Base-by-base conservation (phyloP, 805 yeast species). In the Soucietia sequanensis region DNA sequence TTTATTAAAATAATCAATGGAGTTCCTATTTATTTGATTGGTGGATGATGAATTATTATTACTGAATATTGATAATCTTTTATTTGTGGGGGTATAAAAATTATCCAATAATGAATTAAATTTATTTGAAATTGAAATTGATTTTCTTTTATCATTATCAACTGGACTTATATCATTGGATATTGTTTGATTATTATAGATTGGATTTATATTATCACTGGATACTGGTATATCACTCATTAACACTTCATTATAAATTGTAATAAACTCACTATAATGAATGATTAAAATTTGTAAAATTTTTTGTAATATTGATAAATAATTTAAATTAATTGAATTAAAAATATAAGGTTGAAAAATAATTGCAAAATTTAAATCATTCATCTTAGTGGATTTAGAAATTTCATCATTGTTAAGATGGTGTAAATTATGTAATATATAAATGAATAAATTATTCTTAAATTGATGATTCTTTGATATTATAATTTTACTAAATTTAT, bases 341-440 rank as follows among this genome's bases (percentile, higher is more conserved):
- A 59, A 52, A 13, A 60, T 38, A 34, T 58, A 57, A 8, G 62
- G 66, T 37, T 56, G 64, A 39, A 59, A 60, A 19, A 60, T 53
- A 17, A 59, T 60, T 10, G 65, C 47, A 22, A 43, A 47, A 35
- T 59, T 59, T 22, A 46, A 42, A 10, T 49, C 36, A 5, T 57
- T 38, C 66, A 60, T 60, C 23, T 55, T 55, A 4, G 66, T 60
- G n/a, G n/a, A n/a, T n/a, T n/a, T n/a, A 2, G 39, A 24, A 2
- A 37, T 43, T 23, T 43, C 46, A 26, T 45, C 44, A 2, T 30
- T 17, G 16, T 48, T 37, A n/a, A 60, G 36, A 13, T 36, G 28
- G 16, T 37, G 27, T 30, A 55, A 34, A 30, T 36, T 38, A 11
- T 39, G 31, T 17, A 54, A 29, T 19, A 50, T 28, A 42, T 44